Evolutionary conservation across 179 eudicot species (phyloP), one percentile per base, ranked within the genome.

Genomic region (Beta macrorhiza): DNA sequence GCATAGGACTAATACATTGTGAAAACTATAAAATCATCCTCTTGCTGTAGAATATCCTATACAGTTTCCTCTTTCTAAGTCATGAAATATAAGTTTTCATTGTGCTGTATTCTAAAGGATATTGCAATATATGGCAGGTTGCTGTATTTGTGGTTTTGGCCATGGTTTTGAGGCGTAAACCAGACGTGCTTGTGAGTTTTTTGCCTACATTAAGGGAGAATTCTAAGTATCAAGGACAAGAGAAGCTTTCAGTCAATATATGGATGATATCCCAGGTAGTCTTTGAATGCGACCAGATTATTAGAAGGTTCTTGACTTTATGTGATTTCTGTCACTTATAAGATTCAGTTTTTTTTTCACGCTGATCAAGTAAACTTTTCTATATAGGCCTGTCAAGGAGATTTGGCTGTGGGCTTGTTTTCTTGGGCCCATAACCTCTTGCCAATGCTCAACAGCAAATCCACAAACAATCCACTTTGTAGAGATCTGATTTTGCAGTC

Each of bases 401-500:
- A 95, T 86, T 80, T 90, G 77, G 79, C 92, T 79, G 92, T 90
- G 44, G 97, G 97, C 74, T 78, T 95, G 86, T 90, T 79, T 78
- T 80, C 89, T 4, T 95, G 97, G 99, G 89, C 93, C 42, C 97
- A 92, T 89, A 78, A 83, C 80, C 90, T 92, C 45, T 82, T 95
- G 87, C 98, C 95, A 56, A 37, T 91, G 64, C 86, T 95, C 67
- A 90, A 88, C 79, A 89, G 92, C 84, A 92, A 91, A 81, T 89
- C 90, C 51, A 84, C 91, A 51, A 91, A 91, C 81, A 93, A 93
- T 85, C 98, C 97, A 49, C 94, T 89, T 77, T 78, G 90, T 17
- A 92, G 98, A 87, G 98, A 92, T 82, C 85, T 92, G 86, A 87
- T 92, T 85, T 87, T 95, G 89, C 99, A 95, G 87, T 71, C 87